Evolutionary conservation across 2,329 filamentous ascomycete genomes (phyloP).

Genomic region (Colletotrichum plurivorum): DNA sequence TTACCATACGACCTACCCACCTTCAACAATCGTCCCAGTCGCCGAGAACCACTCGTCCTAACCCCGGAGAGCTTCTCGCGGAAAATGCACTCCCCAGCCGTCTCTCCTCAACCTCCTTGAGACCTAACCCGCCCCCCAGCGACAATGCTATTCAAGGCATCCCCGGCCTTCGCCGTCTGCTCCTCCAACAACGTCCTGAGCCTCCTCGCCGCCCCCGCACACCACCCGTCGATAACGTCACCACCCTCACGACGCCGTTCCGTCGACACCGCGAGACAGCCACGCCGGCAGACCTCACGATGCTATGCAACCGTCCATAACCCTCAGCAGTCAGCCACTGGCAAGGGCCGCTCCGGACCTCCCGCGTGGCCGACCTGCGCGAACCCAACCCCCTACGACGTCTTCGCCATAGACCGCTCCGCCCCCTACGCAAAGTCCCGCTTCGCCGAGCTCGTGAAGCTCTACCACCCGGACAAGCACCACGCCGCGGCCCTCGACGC

Average conservation of each 20-base stretch:
- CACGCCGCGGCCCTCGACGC: constrained; percentile 45
- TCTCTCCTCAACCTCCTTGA: constrained; percentile 27
- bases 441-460: constrained; percentile 93
- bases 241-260: constrained; percentile 28
- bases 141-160: constrained; percentile 30
- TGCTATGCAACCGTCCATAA: constrained; percentile 23
- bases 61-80: constrained; percentile 10
- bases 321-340: background rate
- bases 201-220: constrained; percentile 39
- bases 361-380: constrained; percentile 62
- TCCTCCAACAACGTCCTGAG: constrained; percentile 37
- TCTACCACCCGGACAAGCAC: constrained; percentile 90
- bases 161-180: constrained; percentile 32
- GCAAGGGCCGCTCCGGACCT: background rate
- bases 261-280: background rate
- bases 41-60: background rate
- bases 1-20: background rate
- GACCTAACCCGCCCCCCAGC: background rate
- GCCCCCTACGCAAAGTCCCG: constrained; percentile 84
- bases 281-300: constrained; percentile 11
- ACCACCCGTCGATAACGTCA: constrained; percentile 44
- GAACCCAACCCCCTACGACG: constrained; percentile 88
- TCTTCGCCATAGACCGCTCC: constrained; percentile 71
- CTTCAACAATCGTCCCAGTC: background rate
- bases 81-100: constrained; percentile 13